phyloP scores from a whole-genome alignment of 1,284 basidiomycete genomes.

The Rhodotorula sp. region DNA sequence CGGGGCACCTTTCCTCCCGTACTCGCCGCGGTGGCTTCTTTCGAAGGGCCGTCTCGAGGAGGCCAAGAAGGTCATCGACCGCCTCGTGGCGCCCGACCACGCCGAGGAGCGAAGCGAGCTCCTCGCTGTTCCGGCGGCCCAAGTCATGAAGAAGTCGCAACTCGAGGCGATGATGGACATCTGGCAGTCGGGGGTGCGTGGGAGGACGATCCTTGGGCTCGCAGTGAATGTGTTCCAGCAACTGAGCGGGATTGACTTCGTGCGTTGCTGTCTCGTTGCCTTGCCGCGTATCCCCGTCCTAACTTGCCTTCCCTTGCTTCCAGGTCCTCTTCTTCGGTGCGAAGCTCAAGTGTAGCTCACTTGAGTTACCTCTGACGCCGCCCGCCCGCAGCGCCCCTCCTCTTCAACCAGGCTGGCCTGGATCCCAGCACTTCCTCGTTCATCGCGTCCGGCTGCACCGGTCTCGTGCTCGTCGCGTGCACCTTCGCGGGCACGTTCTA shows the following conservation, averaged over 20 bases:
- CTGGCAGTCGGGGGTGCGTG: conserved; percentile 32
- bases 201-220: conserved; percentile 55
- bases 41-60: conserved; percentile 56
- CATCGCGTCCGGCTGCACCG: conserved; percentile 54
- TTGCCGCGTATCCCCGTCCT: background rate
- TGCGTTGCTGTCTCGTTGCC: background rate
- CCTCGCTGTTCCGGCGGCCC: conserved; percentile 14
- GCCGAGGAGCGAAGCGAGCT: conserved; percentile 47
- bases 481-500: conserved; percentile 13
- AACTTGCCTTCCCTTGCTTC: background rate
- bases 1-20: conserved; percentile 58
- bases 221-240: conserved; percentile 51
- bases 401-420: conserved; percentile 55
- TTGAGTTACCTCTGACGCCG: background rate
- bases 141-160: background rate
- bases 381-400: conserved; percentile 50
- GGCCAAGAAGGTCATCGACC: conserved; percentile 51
- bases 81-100: conserved; percentile 49
- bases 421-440: conserved; percentile 11
- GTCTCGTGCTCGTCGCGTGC: conserved; percentile 56
- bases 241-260: conserved; percentile 16
- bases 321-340: conserved; percentile 53
- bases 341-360: background rate
- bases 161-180: conserved; percentile 27
- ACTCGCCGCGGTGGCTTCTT: conserved; percentile 59